Base-by-base conservation (phyloP, 2,329 filamentous ascomycete genomes). In the Aspergillus glaucus region DNA sequence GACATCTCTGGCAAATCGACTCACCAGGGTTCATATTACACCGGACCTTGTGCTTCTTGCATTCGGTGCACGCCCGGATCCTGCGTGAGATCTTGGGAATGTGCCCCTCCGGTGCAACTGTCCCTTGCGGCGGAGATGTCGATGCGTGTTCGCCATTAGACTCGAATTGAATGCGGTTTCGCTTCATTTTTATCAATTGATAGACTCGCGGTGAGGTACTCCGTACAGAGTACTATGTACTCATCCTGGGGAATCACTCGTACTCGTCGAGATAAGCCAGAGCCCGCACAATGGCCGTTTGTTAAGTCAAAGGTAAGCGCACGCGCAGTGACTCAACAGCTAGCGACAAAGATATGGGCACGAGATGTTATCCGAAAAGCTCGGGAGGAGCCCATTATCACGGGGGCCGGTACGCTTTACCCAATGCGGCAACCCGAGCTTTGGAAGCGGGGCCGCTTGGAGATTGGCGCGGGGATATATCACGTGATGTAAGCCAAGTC, bases 31-130 rank as follows among this genome's bases (percentile, higher is more conserved):
- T 68, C 74, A 79, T 78, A 47, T 78, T 72, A 60, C 76, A 79
- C 59, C 76, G 76, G 52, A 78, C 76, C 61, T 79, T 79, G 53
- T 78, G 76, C 49, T 76, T 74, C 51, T 77, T 73, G 58, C 76
- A 79, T 53, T 76, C 73, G 8, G 75, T 77, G 57, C 76, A 79
- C 24, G 76, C 76, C 39, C 71, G 68, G 56, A 73, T 71, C 55
- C 70, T 69, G 50, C 71, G 67, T 21, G 70, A 73, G 32, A 74
- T 73, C 56, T 69, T 69, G 44, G 67, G 67, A 15, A 69, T 56
- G 60, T 69, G 65, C 21, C 48, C 60, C 44, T 68, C 64, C 15
- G 61, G 55, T 12, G 57, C 54, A 19, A 50, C 43, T n/a, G 46
- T 48, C 17, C 50, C 54, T 44, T 58, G 59, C 47, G 58, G 64